Percentiles rank a stretch among this genome's conserved stretches.
phyloP scores from a whole-genome alignment of 2,329 filamentous ascomycete genomes.

The Lachnellula occidentalis region DNA sequence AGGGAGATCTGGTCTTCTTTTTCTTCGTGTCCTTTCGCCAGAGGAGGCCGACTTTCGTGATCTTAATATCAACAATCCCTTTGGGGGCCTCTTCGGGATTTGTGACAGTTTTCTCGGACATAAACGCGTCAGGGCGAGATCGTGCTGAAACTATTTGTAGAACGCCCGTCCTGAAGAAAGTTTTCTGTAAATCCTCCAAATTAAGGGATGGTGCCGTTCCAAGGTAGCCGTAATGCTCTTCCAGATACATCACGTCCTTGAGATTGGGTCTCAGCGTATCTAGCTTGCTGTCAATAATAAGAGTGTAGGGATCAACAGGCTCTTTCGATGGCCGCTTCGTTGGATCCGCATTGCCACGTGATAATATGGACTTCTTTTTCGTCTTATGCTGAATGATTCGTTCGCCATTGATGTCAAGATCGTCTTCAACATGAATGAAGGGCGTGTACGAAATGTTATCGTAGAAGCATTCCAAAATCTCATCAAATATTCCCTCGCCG shows the following conservation, averaged over 20 bases:
- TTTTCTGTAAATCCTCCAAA: slow-evolving; percentile 74
- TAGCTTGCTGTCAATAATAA: slow-evolving; percentile 86
- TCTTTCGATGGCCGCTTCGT: slow-evolving; percentile 65
- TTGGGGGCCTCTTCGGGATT: slow-evolving; percentile 85
- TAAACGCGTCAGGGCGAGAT: slow-evolving; percentile 91
- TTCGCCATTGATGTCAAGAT: slow-evolving; percentile 72
- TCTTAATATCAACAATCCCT: slow-evolving; percentile 93
- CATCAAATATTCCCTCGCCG: slow-evolving; percentile 86
- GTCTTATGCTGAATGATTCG: slow-evolving; percentile 66
- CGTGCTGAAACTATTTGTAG: slow-evolving; percentile 92
- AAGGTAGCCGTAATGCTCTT: slow-evolving; percentile 86
- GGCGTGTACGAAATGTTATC: slow-evolving; percentile 98
- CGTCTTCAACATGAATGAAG: slow-evolving; percentile 95
- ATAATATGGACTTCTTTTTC: slow-evolving; percentile 65
- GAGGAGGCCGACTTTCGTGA: slow-evolving; percentile 89
- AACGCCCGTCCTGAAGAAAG: slow-evolving; percentile 86
- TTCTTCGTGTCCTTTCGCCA: slow-evolving; percentile 95
- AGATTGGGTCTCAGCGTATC: slow-evolving; percentile 78
- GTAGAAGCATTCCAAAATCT: slow-evolving; percentile 93
- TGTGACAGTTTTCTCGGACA: slow-evolving; percentile 76
- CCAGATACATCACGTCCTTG: slow-evolving; percentile 86
- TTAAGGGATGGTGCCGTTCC: slow-evolving; percentile 73
- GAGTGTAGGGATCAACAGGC: slow-evolving; percentile 88
- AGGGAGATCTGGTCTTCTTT: slow-evolving; percentile 88
- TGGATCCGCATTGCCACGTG: slow-evolving; percentile 58